phyloP scores from a whole-genome alignment of 2,329 filamentous ascomycete genomes.

The Paraphoma sp. region DNA sequence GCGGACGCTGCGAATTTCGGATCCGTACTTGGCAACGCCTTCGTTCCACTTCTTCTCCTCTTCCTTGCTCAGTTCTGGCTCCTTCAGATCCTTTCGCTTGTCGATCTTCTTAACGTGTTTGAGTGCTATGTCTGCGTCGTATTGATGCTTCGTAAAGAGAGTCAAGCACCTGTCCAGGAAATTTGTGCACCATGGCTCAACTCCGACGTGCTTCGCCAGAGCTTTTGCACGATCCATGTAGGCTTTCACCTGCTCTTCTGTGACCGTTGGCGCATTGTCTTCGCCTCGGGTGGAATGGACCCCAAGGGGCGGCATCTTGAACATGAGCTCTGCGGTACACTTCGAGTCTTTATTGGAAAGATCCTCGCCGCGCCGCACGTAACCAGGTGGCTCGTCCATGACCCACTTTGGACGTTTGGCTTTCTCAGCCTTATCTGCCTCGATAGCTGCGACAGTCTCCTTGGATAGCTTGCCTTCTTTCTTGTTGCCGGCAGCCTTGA shows the following conservation, averaged over 20 bases:
- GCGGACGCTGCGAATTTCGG: constrained; percentile 82
- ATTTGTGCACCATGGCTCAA: constrained; percentile 81
- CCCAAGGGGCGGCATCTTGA: constrained; percentile 71
- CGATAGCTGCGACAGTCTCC: constrained; percentile 78
- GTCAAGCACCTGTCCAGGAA: constrained; percentile 83
- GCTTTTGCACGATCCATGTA: constrained; percentile 76
- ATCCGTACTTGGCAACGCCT: constrained; percentile 86
- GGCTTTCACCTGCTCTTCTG: constrained; percentile 69
- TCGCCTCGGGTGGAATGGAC: constrained; percentile 56
- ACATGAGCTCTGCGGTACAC: constrained; percentile 77
- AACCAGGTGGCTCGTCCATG: constrained; percentile 88
- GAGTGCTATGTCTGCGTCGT: constrained; percentile 73
- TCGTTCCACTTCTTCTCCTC: constrained; percentile 94
- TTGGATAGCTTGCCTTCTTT: constrained; percentile 80
- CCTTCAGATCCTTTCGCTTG: constrained; percentile 75
- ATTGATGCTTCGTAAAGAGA: constrained; percentile 74
- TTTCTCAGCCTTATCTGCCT: constrained; percentile 79
- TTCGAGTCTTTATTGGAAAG: constrained; percentile 72
- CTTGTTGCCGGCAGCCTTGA: constrained; percentile 68
- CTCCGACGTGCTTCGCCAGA: constrained; percentile 70
- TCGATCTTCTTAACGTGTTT: constrained; percentile 72
- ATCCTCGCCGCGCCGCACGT: constrained; percentile 84
- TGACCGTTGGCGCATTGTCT: constrained; percentile 50
- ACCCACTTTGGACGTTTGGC: constrained; percentile 92
- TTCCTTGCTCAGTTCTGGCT: constrained; percentile 77